Percentiles rank a stretch among this genome's conserved stretches.
These are phyloP conservation scores for Neocatenulostroma microsporum DNA, from an alignment of 2,329 filamentous ascomycete species.

Conservation along the genomic window DNA sequence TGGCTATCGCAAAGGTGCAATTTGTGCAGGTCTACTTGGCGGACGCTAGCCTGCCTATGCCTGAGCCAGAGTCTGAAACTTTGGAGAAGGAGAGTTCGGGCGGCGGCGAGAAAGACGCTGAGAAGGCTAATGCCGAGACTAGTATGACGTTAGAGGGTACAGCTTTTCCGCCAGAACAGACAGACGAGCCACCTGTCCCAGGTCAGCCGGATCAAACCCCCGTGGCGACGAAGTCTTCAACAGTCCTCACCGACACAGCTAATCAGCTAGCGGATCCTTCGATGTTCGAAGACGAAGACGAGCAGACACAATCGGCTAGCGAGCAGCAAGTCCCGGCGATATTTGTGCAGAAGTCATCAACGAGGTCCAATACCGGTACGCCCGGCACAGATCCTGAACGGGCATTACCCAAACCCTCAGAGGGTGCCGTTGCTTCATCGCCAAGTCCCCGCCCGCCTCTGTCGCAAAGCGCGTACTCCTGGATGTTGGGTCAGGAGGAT, in stretches of 20 bases:
- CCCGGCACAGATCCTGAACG: not conserved
- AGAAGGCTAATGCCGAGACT: too few species aligned
- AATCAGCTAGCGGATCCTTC: conserved; percentile 12
- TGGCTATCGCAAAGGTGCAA: conserved; percentile 45
- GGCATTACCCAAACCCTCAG: not conserved
- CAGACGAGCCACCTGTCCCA: too few species aligned
- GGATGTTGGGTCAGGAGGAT: not conserved
- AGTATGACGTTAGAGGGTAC: too few species aligned
- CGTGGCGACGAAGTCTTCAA: too few species aligned
- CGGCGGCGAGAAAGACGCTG: too few species aligned
- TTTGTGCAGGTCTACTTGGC: conserved; percentile 46
- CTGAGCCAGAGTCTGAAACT: too few species aligned
- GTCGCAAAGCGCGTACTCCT: not conserved
- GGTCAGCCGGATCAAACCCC: too few species aligned
- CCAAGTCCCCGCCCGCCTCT: not conserved
- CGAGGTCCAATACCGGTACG: not conserved
- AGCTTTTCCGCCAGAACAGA: too few species aligned
- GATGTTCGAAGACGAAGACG: conserved; percentile 11
- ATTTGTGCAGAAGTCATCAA: not conserved
- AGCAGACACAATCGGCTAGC: not conserved
- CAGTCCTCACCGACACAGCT: too few species aligned
- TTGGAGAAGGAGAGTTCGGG: too few species aligned
- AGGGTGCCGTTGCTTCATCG: conserved; percentile 1
- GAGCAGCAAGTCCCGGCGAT: not conserved
- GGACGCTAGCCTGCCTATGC: conserved; percentile 38